Evolutionary conservation across 2,329 filamentous ascomycete species (phyloP).

Genomic region (Clonostachys rhizophaga): DNA sequence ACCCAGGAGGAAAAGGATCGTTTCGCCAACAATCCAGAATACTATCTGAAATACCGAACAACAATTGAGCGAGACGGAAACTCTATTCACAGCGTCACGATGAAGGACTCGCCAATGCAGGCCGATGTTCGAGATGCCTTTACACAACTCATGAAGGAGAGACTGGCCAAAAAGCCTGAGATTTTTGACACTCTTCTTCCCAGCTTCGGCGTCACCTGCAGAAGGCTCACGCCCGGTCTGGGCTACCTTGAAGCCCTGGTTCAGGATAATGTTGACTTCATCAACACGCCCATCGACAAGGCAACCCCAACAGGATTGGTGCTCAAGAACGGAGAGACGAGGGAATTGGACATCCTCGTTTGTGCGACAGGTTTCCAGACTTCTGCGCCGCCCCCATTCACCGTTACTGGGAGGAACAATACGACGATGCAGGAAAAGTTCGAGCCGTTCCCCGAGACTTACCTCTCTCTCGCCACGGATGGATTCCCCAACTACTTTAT

Average conservation of each 20-base stretch:
- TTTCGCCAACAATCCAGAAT: neutral
- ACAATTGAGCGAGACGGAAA: no score
- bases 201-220: constrained; percentile 30
- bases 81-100: no score
- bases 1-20: neutral
- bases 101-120: no score
- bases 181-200: constrained; percentile 16
- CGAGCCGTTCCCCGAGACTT: constrained; percentile 31
- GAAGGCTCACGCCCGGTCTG: constrained; percentile 42
- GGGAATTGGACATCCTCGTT: constrained; percentile 49
- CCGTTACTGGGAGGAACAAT: constrained; percentile 36
- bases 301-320: constrained; percentile 44
- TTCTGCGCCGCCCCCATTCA: constrained; percentile 8
- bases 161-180: constrained; percentile 33
- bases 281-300: constrained; percentile 34
- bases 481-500: constrained; percentile 35
- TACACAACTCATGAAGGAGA: neutral
- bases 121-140: neutral
- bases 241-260: constrained; percentile 39
- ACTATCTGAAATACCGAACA: neutral
- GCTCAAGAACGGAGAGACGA: constrained; percentile 35
- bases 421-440: constrained; percentile 42
- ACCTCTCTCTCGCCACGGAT: constrained; percentile 44
- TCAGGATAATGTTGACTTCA: constrained; percentile 38
- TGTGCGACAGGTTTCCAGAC: constrained; percentile 51